A percentile compares a stretch with the other conserved stretches of the same genome.
Evolutionary conservation across 805 yeast species (phyloP).

Genomic region (Zygoascus flipseniorum): DNA sequence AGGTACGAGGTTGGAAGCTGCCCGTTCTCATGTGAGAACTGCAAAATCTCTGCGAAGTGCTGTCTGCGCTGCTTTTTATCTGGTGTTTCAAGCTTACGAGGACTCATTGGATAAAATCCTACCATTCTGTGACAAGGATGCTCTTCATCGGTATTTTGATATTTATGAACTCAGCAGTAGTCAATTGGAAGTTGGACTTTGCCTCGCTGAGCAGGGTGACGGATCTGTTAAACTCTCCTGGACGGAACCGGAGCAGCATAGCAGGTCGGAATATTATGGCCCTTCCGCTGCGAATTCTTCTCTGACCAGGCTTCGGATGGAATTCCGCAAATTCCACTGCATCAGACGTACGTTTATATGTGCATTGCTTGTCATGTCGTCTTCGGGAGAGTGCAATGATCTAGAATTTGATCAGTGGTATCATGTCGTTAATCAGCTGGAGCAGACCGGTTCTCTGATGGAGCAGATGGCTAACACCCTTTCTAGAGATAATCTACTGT

Average conservation of each 20-base stretch:
- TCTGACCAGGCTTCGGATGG: slow-evolving; percentile 23
- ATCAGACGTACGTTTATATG: slow-evolving; percentile 38
- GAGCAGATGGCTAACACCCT: slow-evolving; percentile 11
- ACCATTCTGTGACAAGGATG: slow-evolving; percentile 26
- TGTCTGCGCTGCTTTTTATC: slow-evolving; percentile 22
- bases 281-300: slow-evolving; percentile 21
- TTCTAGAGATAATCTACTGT: slow-evolving; percentile 6
- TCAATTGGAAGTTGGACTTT: slow-evolving; percentile 15
- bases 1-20: slow-evolving; percentile 4
- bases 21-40: slow-evolving; percentile 7
- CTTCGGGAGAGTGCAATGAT: slow-evolving; percentile 17
- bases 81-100: slow-evolving; percentile 27
- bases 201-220: slow-evolving; percentile 3
- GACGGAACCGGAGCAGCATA: not conserved
- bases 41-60: slow-evolving; percentile 29
- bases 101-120: slow-evolving; percentile 24
- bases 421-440: slow-evolving; percentile 17
- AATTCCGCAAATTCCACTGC: slow-evolving; percentile 30
- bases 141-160: slow-evolving; percentile 35
- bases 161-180: slow-evolving; percentile 32
- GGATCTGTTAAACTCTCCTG: slow-evolving; percentile 3
- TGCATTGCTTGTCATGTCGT: slow-evolving; percentile 31
- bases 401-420: slow-evolving; percentile 20
- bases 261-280: slow-evolving; percentile 16
- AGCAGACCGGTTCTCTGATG: slow-evolving; percentile 9